Conservation (phyloP, 2,329 filamentous ascomycete genomes). For the Claviceps arundinis region DNA sequence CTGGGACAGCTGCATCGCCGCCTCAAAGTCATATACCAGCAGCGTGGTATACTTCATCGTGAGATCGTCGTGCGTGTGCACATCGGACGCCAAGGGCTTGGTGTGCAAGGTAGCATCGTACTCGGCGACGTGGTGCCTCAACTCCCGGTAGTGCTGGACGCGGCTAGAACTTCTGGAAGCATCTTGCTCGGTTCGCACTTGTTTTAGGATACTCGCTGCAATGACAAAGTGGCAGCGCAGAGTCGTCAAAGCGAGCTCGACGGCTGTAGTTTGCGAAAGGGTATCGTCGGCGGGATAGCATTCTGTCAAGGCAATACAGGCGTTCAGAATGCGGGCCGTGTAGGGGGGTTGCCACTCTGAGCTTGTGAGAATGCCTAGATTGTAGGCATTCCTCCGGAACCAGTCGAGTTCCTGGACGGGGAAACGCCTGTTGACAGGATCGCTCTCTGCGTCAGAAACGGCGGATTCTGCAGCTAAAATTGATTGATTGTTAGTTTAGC, state of each 20-base stretch:
- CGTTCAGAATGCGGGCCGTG: slow-evolving; percentile 42
- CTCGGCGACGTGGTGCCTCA: slow-evolving; percentile 43
- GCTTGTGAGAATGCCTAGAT: slow-evolving; percentile 52
- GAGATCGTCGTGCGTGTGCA: slow-evolving; percentile 37
- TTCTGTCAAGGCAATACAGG: slow-evolving; percentile 38
- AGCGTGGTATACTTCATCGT: slow-evolving; percentile 50
- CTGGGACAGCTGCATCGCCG: slow-evolving; percentile 48
- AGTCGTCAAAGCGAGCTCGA: slow-evolving; percentile 24
- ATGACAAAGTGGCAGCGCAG: slow-evolving; percentile 62
- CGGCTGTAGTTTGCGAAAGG: neutral
- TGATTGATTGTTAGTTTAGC: slow-evolving; percentile 4
- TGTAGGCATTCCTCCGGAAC: slow-evolving; percentile 76
- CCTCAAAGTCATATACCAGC: slow-evolving; percentile 69
- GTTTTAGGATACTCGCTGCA: slow-evolving; percentile 22
- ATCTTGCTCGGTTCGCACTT: slow-evolving; percentile 12
- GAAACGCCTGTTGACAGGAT: slow-evolving; percentile 37
- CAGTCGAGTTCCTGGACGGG: slow-evolving; percentile 58
- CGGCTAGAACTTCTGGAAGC: slow-evolving; percentile 31
- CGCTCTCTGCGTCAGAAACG: slow-evolving; percentile 23
- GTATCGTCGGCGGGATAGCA: slow-evolving; percentile 32
- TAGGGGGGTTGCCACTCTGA: slow-evolving; percentile 38
- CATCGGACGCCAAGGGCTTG: slow-evolving; percentile 19
- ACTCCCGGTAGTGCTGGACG: slow-evolving; percentile 47
- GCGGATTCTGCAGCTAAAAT: slow-evolving; percentile 15
- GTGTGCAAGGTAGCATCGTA: neutral